These are phyloP conservation scores for Rhizopus arrhizus DNA, from an alignment of 371 early-diverging fungal species.

Conservation along the genomic window DNA sequence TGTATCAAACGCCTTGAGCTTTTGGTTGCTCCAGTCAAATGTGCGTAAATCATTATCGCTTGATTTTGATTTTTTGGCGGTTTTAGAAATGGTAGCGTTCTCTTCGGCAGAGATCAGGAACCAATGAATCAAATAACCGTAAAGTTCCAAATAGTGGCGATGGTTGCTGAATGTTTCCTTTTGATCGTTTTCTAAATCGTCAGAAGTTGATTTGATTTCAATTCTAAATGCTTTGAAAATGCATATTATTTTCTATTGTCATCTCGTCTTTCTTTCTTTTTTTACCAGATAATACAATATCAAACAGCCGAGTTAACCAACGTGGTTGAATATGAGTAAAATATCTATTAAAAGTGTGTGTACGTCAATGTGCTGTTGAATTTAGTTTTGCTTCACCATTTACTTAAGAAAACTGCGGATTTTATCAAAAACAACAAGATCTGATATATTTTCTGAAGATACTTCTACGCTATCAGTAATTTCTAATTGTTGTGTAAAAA, in stretches of 20 bases:
- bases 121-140: constrained; percentile 79
- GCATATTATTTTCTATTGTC: constrained; percentile 17
- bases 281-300: constrained; percentile 67
- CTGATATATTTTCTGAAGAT: constrained; percentile 57
- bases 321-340: constrained; percentile 40
- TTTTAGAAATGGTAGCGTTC: constrained; percentile 40
- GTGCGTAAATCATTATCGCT: constrained; percentile 32
- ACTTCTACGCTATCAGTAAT: constrained; percentile 68
- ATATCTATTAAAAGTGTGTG: constrained; percentile 23
- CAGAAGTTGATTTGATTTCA: constrained; percentile 60
- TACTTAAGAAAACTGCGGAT: constrained; percentile 77
- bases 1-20: constrained; percentile 56
- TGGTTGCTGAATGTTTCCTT: constrained; percentile 70
- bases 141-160: constrained; percentile 69
- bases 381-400: constrained; percentile 10
- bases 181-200: constrained; percentile 63
- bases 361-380: neutral
- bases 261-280: neutral
- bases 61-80: constrained; percentile 28
- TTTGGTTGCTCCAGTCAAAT: constrained; percentile 66
- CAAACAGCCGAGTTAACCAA: constrained; percentile 48
- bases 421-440: constrained; percentile 59
- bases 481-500: constrained; percentile 32
- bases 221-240: constrained; percentile 60
- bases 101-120: constrained; percentile 66